Conservation (phyloP, 129 eudicot genomes). For the Kitagawia praeruptora region DNA sequence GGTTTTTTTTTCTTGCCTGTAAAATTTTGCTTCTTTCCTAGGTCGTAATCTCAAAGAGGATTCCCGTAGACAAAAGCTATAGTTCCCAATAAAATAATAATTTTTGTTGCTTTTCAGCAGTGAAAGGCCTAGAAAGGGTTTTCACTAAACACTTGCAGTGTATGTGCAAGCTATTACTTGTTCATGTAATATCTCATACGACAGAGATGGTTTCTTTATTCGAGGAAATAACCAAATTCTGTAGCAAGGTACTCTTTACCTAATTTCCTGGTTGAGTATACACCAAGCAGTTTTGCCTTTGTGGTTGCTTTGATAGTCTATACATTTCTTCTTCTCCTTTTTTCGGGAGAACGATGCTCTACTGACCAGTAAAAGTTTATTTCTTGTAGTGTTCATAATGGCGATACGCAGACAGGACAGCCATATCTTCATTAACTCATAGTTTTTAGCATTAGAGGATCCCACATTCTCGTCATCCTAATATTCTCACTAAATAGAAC, state of each 20-base stretch:
- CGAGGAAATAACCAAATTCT: neutral
- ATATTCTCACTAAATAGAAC: neutral
- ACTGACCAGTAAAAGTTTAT: neutral
- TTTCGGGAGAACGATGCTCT: neutral
- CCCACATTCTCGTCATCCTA: neutral
- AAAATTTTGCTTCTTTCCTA: neutral
- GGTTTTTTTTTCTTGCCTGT: no score
- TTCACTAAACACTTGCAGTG: neutral
- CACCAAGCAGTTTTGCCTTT: neutral
- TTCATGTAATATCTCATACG: neutral
- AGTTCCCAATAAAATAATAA: no score
- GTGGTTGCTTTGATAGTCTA: neutral
- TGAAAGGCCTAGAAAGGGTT: neutral
- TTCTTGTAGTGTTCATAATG: neutral
- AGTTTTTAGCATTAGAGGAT: neutral
- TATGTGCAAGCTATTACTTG: neutral
- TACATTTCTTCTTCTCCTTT: neutral
- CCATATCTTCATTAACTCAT: neutral
- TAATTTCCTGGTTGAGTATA: neutral
- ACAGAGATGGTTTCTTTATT: neutral
- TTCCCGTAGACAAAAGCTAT: neutral
- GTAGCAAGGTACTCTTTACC: neutral
- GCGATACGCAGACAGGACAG: neutral
- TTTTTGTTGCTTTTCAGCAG: neutral
- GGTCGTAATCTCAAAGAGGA: neutral